phyloP scores from a whole-genome alignment of 164 flowering plant species.

The Santalum album region DNA sequence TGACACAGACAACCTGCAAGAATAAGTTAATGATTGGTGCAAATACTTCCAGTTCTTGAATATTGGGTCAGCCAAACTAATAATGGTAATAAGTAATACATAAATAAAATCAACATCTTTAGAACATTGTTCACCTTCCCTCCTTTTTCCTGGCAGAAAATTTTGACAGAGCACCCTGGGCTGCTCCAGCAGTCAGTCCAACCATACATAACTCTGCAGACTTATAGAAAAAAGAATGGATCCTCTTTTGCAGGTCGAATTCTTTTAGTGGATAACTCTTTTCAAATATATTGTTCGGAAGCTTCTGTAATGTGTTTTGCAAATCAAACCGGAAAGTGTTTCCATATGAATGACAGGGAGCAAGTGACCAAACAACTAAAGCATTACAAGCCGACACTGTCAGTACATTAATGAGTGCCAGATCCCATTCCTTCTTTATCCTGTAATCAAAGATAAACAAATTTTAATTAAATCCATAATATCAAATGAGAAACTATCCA shows the following conservation, averaged over 20 bases:
- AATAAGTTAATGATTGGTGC: not conserved
- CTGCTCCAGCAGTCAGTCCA: constrained; percentile 78
- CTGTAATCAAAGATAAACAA: constrained; percentile 24
- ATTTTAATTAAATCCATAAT: not conserved
- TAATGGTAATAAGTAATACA: not conserved
- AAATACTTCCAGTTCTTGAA: not conserved
- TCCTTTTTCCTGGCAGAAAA: constrained; percentile 55
- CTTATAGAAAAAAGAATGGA: constrained; percentile 74
- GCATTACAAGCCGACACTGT: constrained; percentile 84
- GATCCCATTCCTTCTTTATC: constrained; percentile 96
- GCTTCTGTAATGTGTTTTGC: constrained; percentile 93
- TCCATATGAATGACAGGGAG: constrained; percentile 97
- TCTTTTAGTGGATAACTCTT: constrained; percentile 77
- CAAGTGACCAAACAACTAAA: constrained; percentile 88
- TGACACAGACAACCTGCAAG: constrained; percentile 72
- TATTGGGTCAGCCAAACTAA: not conserved
- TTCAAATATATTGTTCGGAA: constrained; percentile 96
- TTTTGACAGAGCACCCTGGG: constrained; percentile 68
- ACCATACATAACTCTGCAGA: constrained; percentile 82
- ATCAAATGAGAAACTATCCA: too few relatives aligned
- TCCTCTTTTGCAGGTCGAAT: constrained; percentile 79
- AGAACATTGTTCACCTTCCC: constrained; percentile 41
- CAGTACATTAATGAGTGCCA: constrained; percentile 86
- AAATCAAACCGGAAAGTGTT: constrained; percentile 81
- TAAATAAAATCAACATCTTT: not conserved